phyloP scores from a whole-genome alignment of 148 eudicot genomes.

The Cornus florida region DNA sequence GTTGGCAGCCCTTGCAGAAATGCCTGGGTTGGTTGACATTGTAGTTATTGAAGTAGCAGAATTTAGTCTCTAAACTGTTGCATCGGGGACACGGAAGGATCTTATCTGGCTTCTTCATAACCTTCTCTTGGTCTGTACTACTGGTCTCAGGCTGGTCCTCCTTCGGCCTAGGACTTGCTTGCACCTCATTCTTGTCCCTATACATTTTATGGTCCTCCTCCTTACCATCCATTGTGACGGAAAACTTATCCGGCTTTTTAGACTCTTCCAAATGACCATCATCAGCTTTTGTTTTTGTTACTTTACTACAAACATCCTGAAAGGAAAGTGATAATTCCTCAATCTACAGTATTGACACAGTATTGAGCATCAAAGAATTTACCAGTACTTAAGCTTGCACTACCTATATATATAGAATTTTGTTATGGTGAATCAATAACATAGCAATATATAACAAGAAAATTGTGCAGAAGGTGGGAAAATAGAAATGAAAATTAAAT shows the following conservation, averaged over 20 bases:
- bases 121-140: constrained; percentile 13
- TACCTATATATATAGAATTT: no score
- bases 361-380: no score
- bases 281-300: constrained; percentile 21
- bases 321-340: constrained; percentile 4
- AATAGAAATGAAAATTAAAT: no score
- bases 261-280: constrained; percentile 17
- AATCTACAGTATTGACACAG: not conserved
- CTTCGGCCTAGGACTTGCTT: constrained; percentile 11
- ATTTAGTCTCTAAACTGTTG: constrained; percentile 46
- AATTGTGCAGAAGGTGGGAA: no score
- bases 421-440: no score
- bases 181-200: not conserved
- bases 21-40: constrained; percentile 33
- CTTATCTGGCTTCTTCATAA: constrained; percentile 42
- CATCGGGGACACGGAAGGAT: constrained; percentile 52
- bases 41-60: constrained; percentile 35
- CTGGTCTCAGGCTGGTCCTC: constrained; percentile 21
- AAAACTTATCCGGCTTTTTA: constrained; percentile 7
- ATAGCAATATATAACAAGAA: no score
- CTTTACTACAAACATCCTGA: constrained; percentile 26
- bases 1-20: constrained; percentile 26
- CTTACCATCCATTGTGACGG: constrained; percentile 7
- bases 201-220: constrained; percentile 16
- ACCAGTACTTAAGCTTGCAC: no score